Percentiles rank a stretch among this genome's conserved stretches.
These are phyloP conservation scores for Deuterostichococcus epilithicus DNA, from an alignment of 139 green algal genomes.

Conservation along the genomic window DNA sequence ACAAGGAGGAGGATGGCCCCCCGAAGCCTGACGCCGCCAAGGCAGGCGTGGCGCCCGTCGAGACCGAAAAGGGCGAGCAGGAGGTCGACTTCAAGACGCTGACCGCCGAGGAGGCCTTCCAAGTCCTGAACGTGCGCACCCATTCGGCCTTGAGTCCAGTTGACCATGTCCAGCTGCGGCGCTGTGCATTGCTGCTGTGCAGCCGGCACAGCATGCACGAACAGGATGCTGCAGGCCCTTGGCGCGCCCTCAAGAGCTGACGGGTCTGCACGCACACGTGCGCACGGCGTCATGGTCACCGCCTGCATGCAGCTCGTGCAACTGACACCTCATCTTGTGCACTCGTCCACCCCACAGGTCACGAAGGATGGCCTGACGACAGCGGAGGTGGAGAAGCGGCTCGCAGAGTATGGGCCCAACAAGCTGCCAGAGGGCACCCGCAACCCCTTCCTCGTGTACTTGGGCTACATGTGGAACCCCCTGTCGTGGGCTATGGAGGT, in stretches of 20 bases:
- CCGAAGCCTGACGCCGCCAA: neutral
- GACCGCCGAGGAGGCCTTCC: slow-evolving; percentile 40
- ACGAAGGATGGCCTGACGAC: slow-evolving; percentile 35
- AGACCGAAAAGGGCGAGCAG: slow-evolving; percentile 20
- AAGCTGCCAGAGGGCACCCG: slow-evolving; percentile 66
- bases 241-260: too few species aligned
- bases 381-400: slow-evolving; percentile 43
- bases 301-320: too few species aligned
- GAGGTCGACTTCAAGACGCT: slow-evolving; percentile 77
- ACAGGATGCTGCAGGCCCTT: too few species aligned
- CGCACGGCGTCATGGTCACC: too few species aligned
- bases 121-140: slow-evolving; percentile 43
- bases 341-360: neutral
- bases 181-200: slow-evolving; percentile 50
- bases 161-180: neutral
- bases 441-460: slow-evolving; percentile 55
- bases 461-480: slow-evolving; percentile 75
- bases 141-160: slow-evolving; percentile 7
- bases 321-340: too few species aligned
- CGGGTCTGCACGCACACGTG: too few species aligned
- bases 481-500: slow-evolving; percentile 73
- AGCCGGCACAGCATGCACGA: slow-evolving; percentile 26
- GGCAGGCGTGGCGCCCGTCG: neutral
- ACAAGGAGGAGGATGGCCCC: neutral
- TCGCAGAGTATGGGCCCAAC: slow-evolving; percentile 74